Base-by-base conservation (phyloP, 2,329 filamentous ascomycete genomes). In the Tolypocladium album region DNA sequence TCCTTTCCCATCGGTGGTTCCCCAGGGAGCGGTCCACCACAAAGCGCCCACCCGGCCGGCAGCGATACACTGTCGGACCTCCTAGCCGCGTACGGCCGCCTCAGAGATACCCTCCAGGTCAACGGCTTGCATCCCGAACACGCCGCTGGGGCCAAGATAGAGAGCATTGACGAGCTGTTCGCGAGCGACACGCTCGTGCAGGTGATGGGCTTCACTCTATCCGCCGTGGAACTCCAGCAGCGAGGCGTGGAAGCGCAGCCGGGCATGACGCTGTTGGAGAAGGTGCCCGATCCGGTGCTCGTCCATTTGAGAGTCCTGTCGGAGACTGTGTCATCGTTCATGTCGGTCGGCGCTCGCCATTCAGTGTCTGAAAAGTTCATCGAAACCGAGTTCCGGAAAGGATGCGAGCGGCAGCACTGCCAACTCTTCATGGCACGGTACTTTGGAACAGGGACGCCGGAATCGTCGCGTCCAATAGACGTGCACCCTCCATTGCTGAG, bases 141-240 rank as follows among this genome's bases (percentile, higher is more conserved):
- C 62, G 66, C 67, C n/a, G 64, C 72, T 52, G 64, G 71, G 17
- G 63, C 59, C 24, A 67, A 63, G 66, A 64, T 61, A 45, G 69
- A 69, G 55, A 69, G 67, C 45, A 67, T 68, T 20, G 76, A 79
- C 57, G 78, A 83, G 60, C 70, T 87, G 6, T 75, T 74, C 59
- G 75, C 72, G 27, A 82, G 81, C 60, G 86, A 89, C 66, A 81
- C 82, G 1, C 73, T 92, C 13, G 82, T 86, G 17, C 80, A 81
- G 61, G 79, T 85, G 1, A 85, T 97, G 17, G 93, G 90, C 2
- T 91, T 87, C 70, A 93, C 92, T 0, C 92, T 99, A 61, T 88
- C 92, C 11, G 87, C 92, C 0, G 86, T 90, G 4, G 94, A 99
- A 74, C 96, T 97, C 64, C 88, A 92, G 64, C 92, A 97, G 71